Evolutionary conservation across 768 basidiomycete genomes (phyloP).

Genomic region (Rubroboletus satanas): DNA sequence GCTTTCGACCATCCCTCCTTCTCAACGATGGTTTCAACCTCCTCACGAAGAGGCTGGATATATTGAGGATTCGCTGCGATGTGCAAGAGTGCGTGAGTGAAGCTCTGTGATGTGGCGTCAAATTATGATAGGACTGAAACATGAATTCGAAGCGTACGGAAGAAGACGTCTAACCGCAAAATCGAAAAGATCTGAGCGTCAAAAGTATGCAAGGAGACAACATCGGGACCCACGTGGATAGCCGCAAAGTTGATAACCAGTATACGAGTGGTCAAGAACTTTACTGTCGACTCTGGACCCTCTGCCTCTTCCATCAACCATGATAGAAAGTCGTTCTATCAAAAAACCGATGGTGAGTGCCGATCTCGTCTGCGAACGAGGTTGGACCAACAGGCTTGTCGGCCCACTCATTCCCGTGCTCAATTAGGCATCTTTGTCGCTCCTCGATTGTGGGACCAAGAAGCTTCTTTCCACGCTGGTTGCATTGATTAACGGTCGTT

Average conservation of each 20-base stretch:
- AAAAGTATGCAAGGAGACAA: not conserved
- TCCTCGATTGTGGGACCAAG: slow-evolving; percentile 31
- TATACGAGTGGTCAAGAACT: slow-evolving; percentile 16
- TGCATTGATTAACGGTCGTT: not conserved
- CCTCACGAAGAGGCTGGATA: too few species aligned
- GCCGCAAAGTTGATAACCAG: not conserved
- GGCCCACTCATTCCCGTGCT: slow-evolving; percentile 24
- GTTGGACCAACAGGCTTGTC: slow-evolving; percentile 29
- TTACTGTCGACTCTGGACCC: slow-evolving; percentile 8
- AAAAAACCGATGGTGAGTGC: not conserved
- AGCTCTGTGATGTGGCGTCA: too few species aligned
- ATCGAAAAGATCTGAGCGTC: too few species aligned
- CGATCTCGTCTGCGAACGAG: not conserved
- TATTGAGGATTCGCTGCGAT: too few species aligned
- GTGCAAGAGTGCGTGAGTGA: too few species aligned
- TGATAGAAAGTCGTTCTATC: slow-evolving; percentile 30
- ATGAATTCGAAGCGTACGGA: not conserved
- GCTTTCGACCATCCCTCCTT: too few species aligned
- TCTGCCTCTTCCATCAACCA: slow-evolving; percentile 31
- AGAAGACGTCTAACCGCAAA: not conserved
- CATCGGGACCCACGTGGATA: not conserved
- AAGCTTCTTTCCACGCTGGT: slow-evolving; percentile 7
- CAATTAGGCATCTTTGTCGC: slow-evolving; percentile 17
- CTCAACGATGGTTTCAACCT: too few species aligned
- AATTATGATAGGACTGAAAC: too few species aligned